Conservation (phyloP, 352 stramenopile species). For the Phytophthora fragariaefolia region DNA sequence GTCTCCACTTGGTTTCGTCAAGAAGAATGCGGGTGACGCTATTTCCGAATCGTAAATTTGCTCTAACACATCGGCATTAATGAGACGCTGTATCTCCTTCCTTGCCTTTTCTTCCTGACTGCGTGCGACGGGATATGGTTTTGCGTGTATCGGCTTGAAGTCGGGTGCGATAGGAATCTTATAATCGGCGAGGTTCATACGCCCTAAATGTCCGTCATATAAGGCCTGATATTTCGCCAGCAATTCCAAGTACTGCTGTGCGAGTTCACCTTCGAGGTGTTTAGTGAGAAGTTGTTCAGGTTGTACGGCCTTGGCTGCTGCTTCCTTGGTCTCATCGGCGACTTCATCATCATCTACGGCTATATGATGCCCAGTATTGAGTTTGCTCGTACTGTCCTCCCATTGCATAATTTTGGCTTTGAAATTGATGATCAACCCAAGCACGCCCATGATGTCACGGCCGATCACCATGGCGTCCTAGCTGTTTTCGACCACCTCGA, state of each 20-base stretch:
- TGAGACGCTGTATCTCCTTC: no score
- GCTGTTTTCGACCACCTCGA: slow-evolving; percentile 15
- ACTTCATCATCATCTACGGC: background rate
- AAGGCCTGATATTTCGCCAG: background rate
- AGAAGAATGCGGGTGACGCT: slow-evolving; percentile 16
- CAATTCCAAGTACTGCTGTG: background rate
- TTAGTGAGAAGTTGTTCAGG: slow-evolving; percentile 1
- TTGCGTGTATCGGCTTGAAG: slow-evolving; percentile 8
- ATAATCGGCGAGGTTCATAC: slow-evolving; percentile 10
- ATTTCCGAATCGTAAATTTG: slow-evolving; percentile 29
- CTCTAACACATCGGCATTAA: no score
- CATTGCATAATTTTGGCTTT: slow-evolving; percentile 6
- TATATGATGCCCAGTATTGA: background rate
- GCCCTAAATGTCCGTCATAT: slow-evolving; percentile 12
- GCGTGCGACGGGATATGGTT: slow-evolving; percentile 8
- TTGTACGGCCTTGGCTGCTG: background rate
- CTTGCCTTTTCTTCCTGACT: no score
- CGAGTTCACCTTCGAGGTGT: background rate
- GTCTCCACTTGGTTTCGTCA: background rate
- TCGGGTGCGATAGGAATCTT: background rate
- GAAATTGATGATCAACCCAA: slow-evolving; percentile 11
- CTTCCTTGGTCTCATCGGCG: slow-evolving; percentile 6
- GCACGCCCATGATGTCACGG: slow-evolving; percentile 7
- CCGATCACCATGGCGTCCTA: slow-evolving; percentile 13
- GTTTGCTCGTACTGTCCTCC: slow-evolving; percentile 1